Conservation (phyloP, 2,329 filamentous ascomycete species). For the Ceratocystis albifundus region DNA sequence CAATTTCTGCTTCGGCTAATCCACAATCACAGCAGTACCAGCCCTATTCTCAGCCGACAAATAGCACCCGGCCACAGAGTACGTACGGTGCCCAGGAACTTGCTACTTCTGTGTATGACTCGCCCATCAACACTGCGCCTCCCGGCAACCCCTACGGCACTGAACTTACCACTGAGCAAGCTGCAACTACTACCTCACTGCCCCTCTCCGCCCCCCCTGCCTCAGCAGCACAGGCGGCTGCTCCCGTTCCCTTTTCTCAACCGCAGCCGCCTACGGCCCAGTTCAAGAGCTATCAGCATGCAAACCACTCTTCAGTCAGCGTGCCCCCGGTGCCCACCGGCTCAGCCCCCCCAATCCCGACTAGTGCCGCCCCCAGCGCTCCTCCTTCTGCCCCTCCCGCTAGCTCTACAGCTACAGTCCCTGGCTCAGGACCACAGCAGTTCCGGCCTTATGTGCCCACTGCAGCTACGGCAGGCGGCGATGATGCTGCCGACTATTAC, state of each 20-base stretch:
- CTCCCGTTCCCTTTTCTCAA: constrained; percentile 15
- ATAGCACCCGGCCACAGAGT: constrained; percentile 48
- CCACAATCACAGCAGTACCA: constrained; percentile 35
- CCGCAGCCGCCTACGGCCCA: constrained; percentile 26
- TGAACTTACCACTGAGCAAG: constrained; percentile 26
- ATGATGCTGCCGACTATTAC: constrained; percentile 44
- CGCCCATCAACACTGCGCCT: constrained; percentile 48
- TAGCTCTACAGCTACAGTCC: not conserved
- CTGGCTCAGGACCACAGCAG: not conserved
- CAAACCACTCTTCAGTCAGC: constrained; percentile 24
- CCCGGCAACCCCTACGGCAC: constrained; percentile 34
- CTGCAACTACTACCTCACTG: constrained; percentile 27
- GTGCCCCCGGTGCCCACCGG: constrained; percentile 35
- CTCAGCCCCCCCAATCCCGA: constrained; percentile 29
- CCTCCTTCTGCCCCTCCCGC: not conserved
- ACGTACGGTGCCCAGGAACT: constrained; percentile 67
- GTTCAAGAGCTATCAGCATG: constrained; percentile 19
- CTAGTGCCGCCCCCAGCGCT: constrained; percentile 37
- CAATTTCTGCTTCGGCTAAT: constrained; percentile 40
- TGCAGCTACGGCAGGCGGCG: constrained; percentile 37
- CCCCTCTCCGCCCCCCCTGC: constrained; percentile 29
- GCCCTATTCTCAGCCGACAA: constrained; percentile 40
- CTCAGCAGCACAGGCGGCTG: constrained; percentile 1
- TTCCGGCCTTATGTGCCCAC: constrained; percentile 43
- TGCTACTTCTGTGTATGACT: constrained; percentile 66